Evolutionary conservation across 306 rosid species (phyloP).

Genomic region (Mimosa pudica): DNA sequence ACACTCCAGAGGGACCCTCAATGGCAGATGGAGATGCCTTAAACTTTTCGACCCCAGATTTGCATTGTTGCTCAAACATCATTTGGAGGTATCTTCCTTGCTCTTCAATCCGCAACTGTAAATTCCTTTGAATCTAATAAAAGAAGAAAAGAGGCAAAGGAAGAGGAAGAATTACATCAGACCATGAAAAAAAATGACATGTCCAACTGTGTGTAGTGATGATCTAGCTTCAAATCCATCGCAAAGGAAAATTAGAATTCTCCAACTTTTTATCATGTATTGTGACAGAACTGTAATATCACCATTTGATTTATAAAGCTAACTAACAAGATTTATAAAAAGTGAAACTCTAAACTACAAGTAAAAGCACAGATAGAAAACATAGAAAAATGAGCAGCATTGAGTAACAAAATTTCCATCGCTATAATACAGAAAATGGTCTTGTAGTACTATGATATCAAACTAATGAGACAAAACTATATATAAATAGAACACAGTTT

Average conservation of each 20-base stretch:
- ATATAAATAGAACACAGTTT: neutral
- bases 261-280: neutral
- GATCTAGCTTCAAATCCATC: constrained; percentile 19
- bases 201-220: constrained; percentile 10
- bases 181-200: constrained; percentile 1
- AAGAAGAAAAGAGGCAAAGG: constrained; percentile 4
- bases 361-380: neutral
- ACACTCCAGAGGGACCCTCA: constrained; percentile 46
- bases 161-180: constrained; percentile 26
- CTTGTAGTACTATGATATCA: neutral
- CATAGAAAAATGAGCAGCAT: neutral
- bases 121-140: constrained; percentile 74
- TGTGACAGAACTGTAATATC: neutral
- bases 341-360: neutral
- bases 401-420: constrained; percentile 1
- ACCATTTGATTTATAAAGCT: neutral
- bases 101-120: constrained; percentile 96
- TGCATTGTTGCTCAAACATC: constrained; percentile 94
- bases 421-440: neutral
- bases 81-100: constrained; percentile 92
- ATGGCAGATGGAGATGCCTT: constrained; percentile 48
- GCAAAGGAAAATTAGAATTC: constrained; percentile 18
- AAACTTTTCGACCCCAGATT: constrained; percentile 49
- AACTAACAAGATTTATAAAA: neutral
- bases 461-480: neutral